Conservation (phyloP, 2,329 filamentous ascomycete species). For the Periconia sp. region DNA sequence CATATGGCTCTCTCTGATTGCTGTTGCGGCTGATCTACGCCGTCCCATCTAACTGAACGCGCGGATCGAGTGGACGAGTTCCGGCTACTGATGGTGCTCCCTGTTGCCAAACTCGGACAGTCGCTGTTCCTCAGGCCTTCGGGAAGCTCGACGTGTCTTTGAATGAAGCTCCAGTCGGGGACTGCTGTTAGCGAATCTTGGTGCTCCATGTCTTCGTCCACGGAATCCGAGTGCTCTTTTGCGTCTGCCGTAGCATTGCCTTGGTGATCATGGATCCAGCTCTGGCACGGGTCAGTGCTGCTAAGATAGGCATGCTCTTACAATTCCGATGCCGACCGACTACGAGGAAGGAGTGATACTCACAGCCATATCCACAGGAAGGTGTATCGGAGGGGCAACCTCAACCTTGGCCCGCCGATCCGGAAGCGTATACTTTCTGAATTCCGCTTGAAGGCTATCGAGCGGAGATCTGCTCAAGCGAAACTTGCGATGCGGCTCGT, state of each 20-base stretch:
- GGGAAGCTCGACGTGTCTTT: conserved; percentile 1
- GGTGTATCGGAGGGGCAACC: neutral
- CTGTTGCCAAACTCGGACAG: conserved; percentile 25
- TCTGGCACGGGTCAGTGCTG: no score
- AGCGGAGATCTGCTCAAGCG: conserved; percentile 13
- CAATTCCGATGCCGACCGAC: no score
- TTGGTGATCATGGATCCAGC: no score
- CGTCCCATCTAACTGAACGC: conserved; percentile 52
- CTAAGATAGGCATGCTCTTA: no score
- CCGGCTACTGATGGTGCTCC: conserved; percentile 25
- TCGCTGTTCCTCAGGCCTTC: conserved; percentile 7
- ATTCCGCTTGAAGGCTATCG: conserved; percentile 14
- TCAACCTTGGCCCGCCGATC: neutral
- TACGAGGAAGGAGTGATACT: neutral
- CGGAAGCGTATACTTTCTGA: conserved; percentile 7
- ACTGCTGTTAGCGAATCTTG: no score
- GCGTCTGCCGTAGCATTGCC: no score
- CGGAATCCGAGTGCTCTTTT: conserved; percentile 4
- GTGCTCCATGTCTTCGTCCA: no score
- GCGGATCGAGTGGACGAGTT: conserved; percentile 29
- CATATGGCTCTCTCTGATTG: conserved; percentile 71
- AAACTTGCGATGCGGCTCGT: conserved; percentile 7
- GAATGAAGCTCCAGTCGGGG: conserved; percentile 16
- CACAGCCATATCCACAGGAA: neutral
- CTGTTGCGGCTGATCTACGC: conserved; percentile 60